These are phyloP conservation scores for Pulveroboletus ravenelii DNA, from an alignment of 768 basidiomycete genomes.

Conservation along the genomic window DNA sequence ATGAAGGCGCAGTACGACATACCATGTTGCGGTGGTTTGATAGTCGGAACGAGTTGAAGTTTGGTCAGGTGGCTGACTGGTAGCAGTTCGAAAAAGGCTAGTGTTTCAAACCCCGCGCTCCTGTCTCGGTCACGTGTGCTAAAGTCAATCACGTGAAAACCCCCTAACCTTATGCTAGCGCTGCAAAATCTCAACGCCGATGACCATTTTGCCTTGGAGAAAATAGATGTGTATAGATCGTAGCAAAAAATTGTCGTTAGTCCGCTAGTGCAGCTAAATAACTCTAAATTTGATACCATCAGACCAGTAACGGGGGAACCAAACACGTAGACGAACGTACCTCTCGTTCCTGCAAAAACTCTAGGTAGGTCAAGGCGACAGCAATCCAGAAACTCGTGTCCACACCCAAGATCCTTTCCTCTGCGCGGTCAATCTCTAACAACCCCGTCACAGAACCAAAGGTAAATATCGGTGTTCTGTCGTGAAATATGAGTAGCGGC, in stretches of 20 bases:
- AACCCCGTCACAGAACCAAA: conserved; percentile 55
- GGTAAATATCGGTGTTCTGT: conserved; percentile 64
- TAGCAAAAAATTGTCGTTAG: conserved; percentile 17
- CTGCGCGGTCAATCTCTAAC: conserved; percentile 56
- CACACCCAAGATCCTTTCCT: conserved; percentile 58
- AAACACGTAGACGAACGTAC: conserved; percentile 37
- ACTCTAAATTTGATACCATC: conserved; percentile 36
- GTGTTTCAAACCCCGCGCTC: conserved; percentile 25
- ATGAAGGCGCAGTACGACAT: conserved; percentile 3
- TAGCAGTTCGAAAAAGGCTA: conserved; percentile 23
- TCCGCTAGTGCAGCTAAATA: conserved; percentile 53
- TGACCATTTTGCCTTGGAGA: background rate
- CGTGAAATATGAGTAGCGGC: conserved; percentile 63
- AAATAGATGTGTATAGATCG: conserved; percentile 8
- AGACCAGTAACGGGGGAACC: background rate
- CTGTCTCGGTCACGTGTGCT: conserved; percentile 22
- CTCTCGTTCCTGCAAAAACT: conserved; percentile 74
- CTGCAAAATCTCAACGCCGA: background rate
- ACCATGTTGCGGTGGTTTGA: conserved; percentile 20
- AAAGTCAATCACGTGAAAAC: conserved; percentile 23
- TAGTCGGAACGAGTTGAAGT: conserved; percentile 4
- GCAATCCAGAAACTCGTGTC: conserved; percentile 78
- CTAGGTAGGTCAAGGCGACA: conserved; percentile 67
- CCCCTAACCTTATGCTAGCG: conserved; percentile 7
- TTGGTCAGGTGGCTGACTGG: conserved; percentile 12